phyloP scores from a whole-genome alignment of 1,284 basidiomycete genomes.

The Cryptococcus sp. region DNA sequence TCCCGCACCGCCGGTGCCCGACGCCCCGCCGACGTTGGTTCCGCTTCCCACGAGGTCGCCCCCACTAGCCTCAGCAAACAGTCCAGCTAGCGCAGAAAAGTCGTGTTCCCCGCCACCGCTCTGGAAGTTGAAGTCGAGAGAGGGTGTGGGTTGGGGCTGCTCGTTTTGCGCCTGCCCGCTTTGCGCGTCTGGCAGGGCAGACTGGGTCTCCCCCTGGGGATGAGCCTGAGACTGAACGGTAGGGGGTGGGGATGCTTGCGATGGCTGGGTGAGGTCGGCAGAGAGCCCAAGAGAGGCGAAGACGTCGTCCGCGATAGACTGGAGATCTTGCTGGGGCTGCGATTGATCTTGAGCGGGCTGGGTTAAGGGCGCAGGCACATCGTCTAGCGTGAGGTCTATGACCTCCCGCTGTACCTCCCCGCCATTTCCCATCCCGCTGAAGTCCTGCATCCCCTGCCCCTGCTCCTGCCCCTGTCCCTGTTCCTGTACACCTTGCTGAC shows the following conservation, averaged over 20 bases:
- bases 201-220: neutral
- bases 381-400: neutral
- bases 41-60: neutral
- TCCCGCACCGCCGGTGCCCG: neutral
- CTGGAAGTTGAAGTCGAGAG: conserved; percentile 9
- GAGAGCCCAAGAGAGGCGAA: conserved; percentile 10
- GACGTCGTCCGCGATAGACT: neutral
- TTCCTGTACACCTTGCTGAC: neutral
- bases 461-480: neutral
- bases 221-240: neutral
- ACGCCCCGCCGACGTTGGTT: neutral
- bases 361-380: neutral
- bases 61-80: conserved; percentile 3
- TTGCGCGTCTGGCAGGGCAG: neutral
- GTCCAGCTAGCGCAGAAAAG: conserved; percentile 17
- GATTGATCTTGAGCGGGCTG: conserved; percentile 3
- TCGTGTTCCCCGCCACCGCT: conserved; percentile 8
- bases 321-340: neutral
- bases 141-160: neutral
- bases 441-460: neutral
- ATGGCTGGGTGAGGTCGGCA: neutral
- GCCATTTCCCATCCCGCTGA: neutral
- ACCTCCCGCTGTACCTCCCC: neutral
- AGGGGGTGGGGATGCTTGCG: neutral
- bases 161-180: neutral